Conservation (phyloP, 2,329 filamentous ascomycete genomes). For the Ophiognomonia clavigignenti-juglandacearum region DNA sequence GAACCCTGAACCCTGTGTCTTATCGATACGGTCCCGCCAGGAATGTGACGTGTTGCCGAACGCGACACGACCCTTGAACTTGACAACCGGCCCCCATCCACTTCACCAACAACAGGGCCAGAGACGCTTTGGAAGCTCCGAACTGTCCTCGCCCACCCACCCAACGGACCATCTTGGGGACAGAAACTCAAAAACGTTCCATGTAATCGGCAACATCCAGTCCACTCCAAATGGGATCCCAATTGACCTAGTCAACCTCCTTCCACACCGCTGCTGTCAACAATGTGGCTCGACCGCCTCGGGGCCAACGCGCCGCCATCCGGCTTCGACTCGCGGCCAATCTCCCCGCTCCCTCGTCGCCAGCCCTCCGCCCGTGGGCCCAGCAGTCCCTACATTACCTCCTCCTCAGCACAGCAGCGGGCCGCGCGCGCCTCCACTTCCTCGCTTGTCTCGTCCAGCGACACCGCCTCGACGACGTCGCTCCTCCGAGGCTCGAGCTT, state of each 20-base stretch:
- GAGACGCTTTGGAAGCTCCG: no score
- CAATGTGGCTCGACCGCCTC: slow-evolving; percentile 17
- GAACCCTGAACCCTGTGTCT: no score
- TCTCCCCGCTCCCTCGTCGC: slow-evolving; percentile 14
- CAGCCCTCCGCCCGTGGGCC: slow-evolving; percentile 2
- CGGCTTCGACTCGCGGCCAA: slow-evolving; percentile 12
- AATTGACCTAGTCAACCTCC: slow-evolving; percentile 1
- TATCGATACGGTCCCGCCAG: no score
- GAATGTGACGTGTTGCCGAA: no score
- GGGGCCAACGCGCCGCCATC: slow-evolving; percentile 3
- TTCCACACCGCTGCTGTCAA: slow-evolving; percentile 3
- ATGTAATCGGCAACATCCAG: no score
- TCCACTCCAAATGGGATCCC: no score
- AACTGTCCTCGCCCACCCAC: no score
- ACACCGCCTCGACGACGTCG: slow-evolving; percentile 50
- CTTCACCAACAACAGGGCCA: no score
- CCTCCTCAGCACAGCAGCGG: slow-evolving; percentile 11
- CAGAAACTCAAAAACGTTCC: no score
- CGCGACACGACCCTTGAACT: no score
- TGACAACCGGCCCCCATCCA: no score
- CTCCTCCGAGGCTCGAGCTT: slow-evolving; percentile 32
- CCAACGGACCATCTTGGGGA: no score
- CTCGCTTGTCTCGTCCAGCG: slow-evolving; percentile 50
- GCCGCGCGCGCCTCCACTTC: slow-evolving; percentile 57
- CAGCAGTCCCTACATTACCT: slow-evolving; percentile 12